Percentiles rank a stretch among this genome's conserved stretches.
Conservation (phyloP, 257 asterid species). For the Thymus quinquecostatus region DNA sequence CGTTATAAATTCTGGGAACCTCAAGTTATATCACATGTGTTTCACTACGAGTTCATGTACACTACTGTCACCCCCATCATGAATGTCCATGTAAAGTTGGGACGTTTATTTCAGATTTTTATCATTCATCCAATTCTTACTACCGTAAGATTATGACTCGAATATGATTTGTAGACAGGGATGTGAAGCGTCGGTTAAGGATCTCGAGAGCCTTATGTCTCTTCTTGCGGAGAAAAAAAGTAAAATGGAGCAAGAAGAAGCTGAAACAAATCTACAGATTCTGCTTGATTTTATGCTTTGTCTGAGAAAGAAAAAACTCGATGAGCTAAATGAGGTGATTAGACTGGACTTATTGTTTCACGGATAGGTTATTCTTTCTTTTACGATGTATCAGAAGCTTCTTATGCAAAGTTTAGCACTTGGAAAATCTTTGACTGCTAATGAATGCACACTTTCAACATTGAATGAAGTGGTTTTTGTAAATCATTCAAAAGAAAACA, state of each 20-base stretch:
- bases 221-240: constrained; percentile 82
- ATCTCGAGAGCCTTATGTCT: constrained; percentile 70
- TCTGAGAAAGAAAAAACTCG: constrained; percentile 74
- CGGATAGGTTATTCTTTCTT: not conserved
- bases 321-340: constrained; percentile 87
- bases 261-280: constrained; percentile 81
- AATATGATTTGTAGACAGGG: constrained; percentile 76
- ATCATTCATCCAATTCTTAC: constrained; percentile 21
- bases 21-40: constrained; percentile 6
- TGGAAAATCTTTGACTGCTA: not conserved
- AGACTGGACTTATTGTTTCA: constrained; percentile 34
- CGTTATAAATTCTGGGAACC: not conserved
- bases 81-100: not conserved
- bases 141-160: constrained; percentile 38
- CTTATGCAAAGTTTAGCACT: constrained; percentile 15
- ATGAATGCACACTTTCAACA: not conserved
- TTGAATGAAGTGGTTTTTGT: not conserved
- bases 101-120: not conserved
- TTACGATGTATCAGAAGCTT: constrained; percentile 16
- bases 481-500: not conserved
- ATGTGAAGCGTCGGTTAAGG: constrained; percentile 79
- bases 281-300: constrained; percentile 74
- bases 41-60: not conserved
- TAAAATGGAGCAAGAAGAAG: constrained; percentile 94
- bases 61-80: constrained; percentile 8